Evolutionary conservation across 371 early-diverging fungal genomes (phyloP), one percentile per base, ranked within the genome.

Genomic region (Rhizopus arrhizus): DNA sequence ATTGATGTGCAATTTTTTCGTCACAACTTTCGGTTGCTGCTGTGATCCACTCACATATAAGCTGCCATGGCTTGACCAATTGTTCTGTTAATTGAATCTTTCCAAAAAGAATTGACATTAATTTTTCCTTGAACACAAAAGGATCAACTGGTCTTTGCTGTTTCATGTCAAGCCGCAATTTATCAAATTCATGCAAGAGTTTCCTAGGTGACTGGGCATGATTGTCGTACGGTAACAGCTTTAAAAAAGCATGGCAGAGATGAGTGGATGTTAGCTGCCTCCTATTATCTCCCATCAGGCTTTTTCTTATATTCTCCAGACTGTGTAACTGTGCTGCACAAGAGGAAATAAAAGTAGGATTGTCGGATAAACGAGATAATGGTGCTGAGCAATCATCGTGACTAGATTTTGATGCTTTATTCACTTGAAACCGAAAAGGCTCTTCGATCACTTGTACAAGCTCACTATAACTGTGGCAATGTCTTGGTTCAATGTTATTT

Each of bases 41-140:
- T 31, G 59, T 58, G 8, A 73, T 70, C 76, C 76, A 75, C 29
- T 73, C 61, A 42, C 76, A 75, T 34, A 72, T 56, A 2, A 68
- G 38, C 33, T 62, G 55, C 76, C 76, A 75, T 16, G 59, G 52
- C 15, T 59, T 53, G 11, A 66, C 61, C 22, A 75, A 45, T 2
- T 66, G 47, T 3, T 70, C 56, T 16, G 76, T 66, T 62, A 75
- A 42, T 51, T 70, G 66, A 28, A 75, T 62, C 32, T 68, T 58
- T 10, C 73, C 76, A 66, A 75, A 73, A 22, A 75, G 33, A 31
- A 70, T 73, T 4, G 54, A 56, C 28, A 61, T 56, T 9, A 75
- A 55, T 28, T 48, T 68, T 13, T 68, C 61, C 46, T 66, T 62
- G 48, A 67, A 59, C 10, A 36, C 15, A 7, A 34, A 35, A 5